Percentiles rank a stretch among this genome's conserved stretches.
phyloP scores from a whole-genome alignment of 2,329 filamentous ascomycete species.

The Diatrype stigma region DNA sequence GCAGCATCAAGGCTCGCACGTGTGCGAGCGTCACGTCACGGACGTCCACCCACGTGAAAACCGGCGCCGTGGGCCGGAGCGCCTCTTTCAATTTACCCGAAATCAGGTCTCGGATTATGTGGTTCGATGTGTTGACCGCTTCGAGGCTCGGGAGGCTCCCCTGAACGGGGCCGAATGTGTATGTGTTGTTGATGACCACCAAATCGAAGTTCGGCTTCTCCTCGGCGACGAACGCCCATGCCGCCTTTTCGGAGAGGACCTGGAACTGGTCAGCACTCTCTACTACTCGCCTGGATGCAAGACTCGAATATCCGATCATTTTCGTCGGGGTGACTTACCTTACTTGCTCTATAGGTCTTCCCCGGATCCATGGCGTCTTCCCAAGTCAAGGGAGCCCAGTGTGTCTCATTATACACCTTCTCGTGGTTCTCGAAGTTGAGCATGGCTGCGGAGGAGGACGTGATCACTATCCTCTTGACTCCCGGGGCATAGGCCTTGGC shows the following conservation, averaged over 20 bases:
- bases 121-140: constrained; percentile 70
- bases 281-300: neutral
- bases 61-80: constrained; percentile 52
- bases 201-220: constrained; percentile 57
- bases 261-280: constrained; percentile 25
- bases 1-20: constrained; percentile 53
- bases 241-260: constrained; percentile 63
- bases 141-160: constrained; percentile 60
- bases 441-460: constrained; percentile 44
- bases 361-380: constrained; percentile 29
- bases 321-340: constrained; percentile 31
- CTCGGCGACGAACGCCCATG: constrained; percentile 59
- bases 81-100: constrained; percentile 56
- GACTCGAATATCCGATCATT: neutral
- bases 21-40: constrained; percentile 61
- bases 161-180: constrained; percentile 60
- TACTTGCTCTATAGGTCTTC: constrained; percentile 35
- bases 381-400: constrained; percentile 34
- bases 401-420: constrained; percentile 35
- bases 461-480: constrained; percentile 61
- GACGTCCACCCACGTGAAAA: constrained; percentile 58
- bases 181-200: constrained; percentile 57
- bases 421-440: constrained; percentile 33
- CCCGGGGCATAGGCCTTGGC: constrained; percentile 38
- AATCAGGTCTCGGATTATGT: constrained; percentile 60